Evolutionary conservation across 2,329 filamentous ascomycete species (phyloP).

Genomic region (Chrysosporium queenslandicum): DNA sequence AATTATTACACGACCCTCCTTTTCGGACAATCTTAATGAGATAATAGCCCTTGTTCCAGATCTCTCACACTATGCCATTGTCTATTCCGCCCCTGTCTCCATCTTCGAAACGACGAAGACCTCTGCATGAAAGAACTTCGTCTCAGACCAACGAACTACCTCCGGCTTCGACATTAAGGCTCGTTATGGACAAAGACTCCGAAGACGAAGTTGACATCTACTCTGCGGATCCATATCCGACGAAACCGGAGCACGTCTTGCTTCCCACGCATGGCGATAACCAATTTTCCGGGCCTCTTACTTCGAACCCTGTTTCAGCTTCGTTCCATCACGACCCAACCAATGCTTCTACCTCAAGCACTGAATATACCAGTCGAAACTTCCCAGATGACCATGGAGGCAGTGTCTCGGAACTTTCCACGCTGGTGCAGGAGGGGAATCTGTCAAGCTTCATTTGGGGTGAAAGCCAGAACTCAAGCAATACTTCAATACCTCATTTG

Average conservation of each 20-base stretch:
- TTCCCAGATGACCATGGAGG: conserved; percentile 5
- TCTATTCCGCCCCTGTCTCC: conserved; percentile 20
- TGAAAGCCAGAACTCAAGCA: conserved; percentile 16
- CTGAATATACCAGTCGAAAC: conserved; percentile 8
- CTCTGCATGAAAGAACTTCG: conserved; percentile 38
- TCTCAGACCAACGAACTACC: conserved; percentile 39
- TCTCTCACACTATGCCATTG: conserved; percentile 27
- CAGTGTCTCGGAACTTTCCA: conserved; percentile 14
- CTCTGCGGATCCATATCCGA: conserved; percentile 38
- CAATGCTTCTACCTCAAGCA: background rate
- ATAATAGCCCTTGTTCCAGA: conserved; percentile 21
- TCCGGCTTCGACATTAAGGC: conserved; percentile 30
- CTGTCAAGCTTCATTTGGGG: conserved; percentile 16
- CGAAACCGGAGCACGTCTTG: conserved; percentile 39
- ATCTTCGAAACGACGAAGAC: conserved; percentile 30
- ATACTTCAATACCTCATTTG: conserved; percentile 16
- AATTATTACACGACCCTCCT: conserved; percentile 11
- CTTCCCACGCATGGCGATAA: conserved; percentile 34
- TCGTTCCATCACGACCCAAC: conserved; percentile 18
- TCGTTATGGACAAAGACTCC: conserved; percentile 25
- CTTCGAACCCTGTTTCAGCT: conserved; percentile 23
- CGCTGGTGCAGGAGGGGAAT: conserved; percentile 12
- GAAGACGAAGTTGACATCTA: conserved; percentile 32
- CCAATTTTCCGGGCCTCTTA: background rate
- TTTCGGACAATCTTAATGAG: conserved; percentile 21